These are phyloP conservation scores for Ustilago tritici DNA, from an alignment of 1,284 basidiomycete genomes.

Conservation along the genomic window DNA sequence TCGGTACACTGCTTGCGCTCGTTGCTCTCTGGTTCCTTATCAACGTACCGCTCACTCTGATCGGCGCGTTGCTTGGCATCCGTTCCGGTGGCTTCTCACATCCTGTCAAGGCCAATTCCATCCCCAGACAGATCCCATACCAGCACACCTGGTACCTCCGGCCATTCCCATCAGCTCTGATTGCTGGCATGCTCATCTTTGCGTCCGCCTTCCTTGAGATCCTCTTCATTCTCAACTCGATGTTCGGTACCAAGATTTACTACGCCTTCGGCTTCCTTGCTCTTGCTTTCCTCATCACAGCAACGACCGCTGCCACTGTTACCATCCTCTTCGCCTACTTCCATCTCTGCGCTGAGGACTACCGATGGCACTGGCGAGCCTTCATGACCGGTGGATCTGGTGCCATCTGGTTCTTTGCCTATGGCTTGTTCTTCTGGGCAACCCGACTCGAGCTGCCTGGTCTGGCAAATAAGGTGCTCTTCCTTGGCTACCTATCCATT, in stretches of 20 bases:
- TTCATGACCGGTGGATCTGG: slow-evolving; percentile 95
- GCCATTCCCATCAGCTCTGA: slow-evolving; percentile 78
- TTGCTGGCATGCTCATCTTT: slow-evolving; percentile 92
- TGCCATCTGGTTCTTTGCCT: slow-evolving; percentile 89
- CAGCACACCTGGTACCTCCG: slow-evolving; percentile 69
- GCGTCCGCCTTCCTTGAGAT: slow-evolving; percentile 96
- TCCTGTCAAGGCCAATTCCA: slow-evolving; percentile 90
- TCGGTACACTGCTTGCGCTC: slow-evolving; percentile 89
- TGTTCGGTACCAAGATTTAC: slow-evolving; percentile 88
- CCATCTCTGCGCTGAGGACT: slow-evolving; percentile 92
- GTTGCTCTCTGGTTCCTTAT: slow-evolving; percentile 95
- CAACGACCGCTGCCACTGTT: slow-evolving; percentile 72
- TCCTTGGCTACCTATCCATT: slow-evolving; percentile 89
- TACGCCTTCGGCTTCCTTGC: slow-evolving; percentile 81
- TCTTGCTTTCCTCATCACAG: slow-evolving; percentile 85
- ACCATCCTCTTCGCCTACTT: slow-evolving; percentile 75
- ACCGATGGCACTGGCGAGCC: slow-evolving; percentile 96
- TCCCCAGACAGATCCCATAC: slow-evolving; percentile 75
- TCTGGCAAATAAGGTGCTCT: slow-evolving; percentile 84
- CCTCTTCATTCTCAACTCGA: slow-evolving; percentile 90
- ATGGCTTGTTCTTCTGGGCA: slow-evolving; percentile 86
- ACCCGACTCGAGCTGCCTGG: slow-evolving; percentile 86
- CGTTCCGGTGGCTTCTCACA: slow-evolving; percentile 86
- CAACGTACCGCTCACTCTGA: slow-evolving; percentile 79
- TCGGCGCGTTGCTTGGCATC: slow-evolving; percentile 79